phyloP scores from a whole-genome alignment of 139 green algal species.

The Volvox africanus region DNA sequence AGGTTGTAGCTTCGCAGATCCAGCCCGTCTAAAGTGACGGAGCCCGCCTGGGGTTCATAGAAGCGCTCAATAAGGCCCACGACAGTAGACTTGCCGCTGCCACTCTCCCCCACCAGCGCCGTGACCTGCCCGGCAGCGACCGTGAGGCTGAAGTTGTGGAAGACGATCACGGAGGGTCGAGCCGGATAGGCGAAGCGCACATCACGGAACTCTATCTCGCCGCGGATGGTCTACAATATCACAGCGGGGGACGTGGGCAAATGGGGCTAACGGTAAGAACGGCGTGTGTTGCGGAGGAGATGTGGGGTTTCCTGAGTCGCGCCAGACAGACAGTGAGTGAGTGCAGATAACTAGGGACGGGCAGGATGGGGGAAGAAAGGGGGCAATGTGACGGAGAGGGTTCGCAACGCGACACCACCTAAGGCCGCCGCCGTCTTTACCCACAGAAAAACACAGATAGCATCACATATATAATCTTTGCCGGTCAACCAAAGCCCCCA shows the following conservation, averaged over 20 bases:
- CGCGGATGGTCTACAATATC: constrained; percentile 39
- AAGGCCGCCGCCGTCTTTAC: too few relatives aligned
- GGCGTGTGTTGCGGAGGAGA: too few relatives aligned
- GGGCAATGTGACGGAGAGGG: too few relatives aligned
- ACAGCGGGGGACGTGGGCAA: too few relatives aligned
- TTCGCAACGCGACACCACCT: too few relatives aligned
- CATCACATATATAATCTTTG: too few relatives aligned
- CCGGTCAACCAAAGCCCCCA: too few relatives aligned
- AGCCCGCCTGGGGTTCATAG: constrained; percentile 77
- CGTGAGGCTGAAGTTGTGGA: constrained; percentile 76
- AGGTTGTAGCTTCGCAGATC: constrained; percentile 86
- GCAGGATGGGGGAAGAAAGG: too few relatives aligned
- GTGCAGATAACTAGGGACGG: too few relatives aligned
- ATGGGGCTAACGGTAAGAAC: too few relatives aligned
- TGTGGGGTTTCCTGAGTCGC: background rate
- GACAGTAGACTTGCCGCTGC: constrained; percentile 94
- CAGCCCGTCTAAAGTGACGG: constrained; percentile 87
- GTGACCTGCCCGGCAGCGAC: constrained; percentile 74
- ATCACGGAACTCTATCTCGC: constrained; percentile 68
- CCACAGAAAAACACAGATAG: too few relatives aligned
- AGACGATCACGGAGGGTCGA: constrained; percentile 69
- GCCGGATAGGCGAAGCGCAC: constrained; percentile 87
- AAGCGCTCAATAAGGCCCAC: constrained; percentile 91
- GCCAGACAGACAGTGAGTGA: too few relatives aligned
- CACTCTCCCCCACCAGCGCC: constrained; percentile 93